phyloP scores from a whole-genome alignment of 2,329 filamentous ascomycete species.

The Claviceps citrina region DNA sequence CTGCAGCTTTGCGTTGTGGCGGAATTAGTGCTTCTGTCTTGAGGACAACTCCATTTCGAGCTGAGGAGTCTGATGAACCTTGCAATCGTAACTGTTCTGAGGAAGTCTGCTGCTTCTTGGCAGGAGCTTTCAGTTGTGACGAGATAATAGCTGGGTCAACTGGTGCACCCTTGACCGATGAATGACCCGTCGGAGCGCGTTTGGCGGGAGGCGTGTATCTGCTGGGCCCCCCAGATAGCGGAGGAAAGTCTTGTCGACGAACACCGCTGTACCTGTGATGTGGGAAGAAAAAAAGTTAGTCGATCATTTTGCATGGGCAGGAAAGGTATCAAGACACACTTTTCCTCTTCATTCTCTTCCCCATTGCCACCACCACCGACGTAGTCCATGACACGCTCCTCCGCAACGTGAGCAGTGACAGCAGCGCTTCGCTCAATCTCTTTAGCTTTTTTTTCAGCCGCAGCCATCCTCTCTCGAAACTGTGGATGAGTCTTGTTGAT shows the following conservation, averaged over 20 bases:
- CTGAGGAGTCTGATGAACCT: conserved; percentile 12
- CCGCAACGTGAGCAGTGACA: conserved; percentile 69
- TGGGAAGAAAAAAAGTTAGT: conserved; percentile 8
- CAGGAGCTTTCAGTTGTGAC: conserved; percentile 48
- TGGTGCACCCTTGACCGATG: conserved; percentile 61
- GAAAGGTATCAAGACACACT: conserved; percentile 31
- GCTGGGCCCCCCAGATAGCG: conserved; percentile 40
- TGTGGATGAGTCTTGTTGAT: conserved; percentile 75
- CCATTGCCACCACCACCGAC: conserved; percentile 47
- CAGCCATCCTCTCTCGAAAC: conserved; percentile 62
- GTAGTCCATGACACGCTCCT: conserved; percentile 66
- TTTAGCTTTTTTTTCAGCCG: conserved; percentile 68
- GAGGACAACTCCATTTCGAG: conserved; percentile 16
- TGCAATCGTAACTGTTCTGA: conserved; percentile 13
- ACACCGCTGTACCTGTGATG: conserved; percentile 72
- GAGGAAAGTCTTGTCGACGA: conserved; percentile 56
- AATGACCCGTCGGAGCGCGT: conserved; percentile 58
- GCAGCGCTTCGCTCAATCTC: conserved; percentile 72
- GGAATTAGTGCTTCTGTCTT: conserved; percentile 16
- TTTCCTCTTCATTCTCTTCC: conserved; percentile 80
- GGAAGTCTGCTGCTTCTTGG: conserved; percentile 21
- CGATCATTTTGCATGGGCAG: neutral
- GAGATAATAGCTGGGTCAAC: conserved; percentile 85
- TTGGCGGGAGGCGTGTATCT: conserved; percentile 87
- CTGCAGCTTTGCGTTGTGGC: conserved; percentile 16